Percentiles rank a stretch among this genome's conserved stretches.
Conservation (phyloP, 805 yeast genomes). For the Saturnispora saitoi region DNA sequence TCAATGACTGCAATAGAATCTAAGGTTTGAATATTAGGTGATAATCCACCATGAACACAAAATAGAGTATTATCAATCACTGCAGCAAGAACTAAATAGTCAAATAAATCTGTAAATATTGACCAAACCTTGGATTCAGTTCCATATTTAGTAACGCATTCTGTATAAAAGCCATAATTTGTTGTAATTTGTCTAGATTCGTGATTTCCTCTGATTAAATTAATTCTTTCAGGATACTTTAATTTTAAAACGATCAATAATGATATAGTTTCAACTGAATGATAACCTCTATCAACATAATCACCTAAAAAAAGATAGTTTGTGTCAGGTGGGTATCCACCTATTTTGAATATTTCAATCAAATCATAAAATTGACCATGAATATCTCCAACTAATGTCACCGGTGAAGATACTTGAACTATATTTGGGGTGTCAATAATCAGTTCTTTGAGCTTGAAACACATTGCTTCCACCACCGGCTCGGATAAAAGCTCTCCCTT, state of each 20-base stretch:
- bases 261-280: slow-evolving; percentile 87
- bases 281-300: slow-evolving; percentile 92
- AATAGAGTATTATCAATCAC: slow-evolving; percentile 84
- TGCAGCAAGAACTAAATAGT: slow-evolving; percentile 79
- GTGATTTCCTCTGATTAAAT: slow-evolving; percentile 86
- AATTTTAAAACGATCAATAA: slow-evolving; percentile 74
- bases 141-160: slow-evolving; percentile 85
- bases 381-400: slow-evolving; percentile 94
- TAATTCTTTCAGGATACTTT: slow-evolving; percentile 79
- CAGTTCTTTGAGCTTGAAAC: slow-evolving; percentile 76
- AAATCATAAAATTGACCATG: slow-evolving; percentile 96
- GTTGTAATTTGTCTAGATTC: slow-evolving; percentile 96
- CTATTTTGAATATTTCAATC: slow-evolving; percentile 85
- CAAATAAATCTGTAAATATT: slow-evolving; percentile 86
- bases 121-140: slow-evolving; percentile 69
- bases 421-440: slow-evolving; percentile 79
- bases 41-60: slow-evolving; percentile 94
- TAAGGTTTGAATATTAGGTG: slow-evolving; percentile 89
- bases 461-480: slow-evolving; percentile 58
- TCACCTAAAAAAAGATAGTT: slow-evolving; percentile 91
- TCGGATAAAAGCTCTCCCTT: slow-evolving; percentile 62
- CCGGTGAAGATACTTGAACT: slow-evolving; percentile 74
- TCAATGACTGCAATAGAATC: slow-evolving; percentile 90
- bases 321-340: slow-evolving; percentile 89
- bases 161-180: slow-evolving; percentile 93